Evolutionary conservation across 257 asterid species (phyloP).

Genomic region (Nicotiana undulata): DNA sequence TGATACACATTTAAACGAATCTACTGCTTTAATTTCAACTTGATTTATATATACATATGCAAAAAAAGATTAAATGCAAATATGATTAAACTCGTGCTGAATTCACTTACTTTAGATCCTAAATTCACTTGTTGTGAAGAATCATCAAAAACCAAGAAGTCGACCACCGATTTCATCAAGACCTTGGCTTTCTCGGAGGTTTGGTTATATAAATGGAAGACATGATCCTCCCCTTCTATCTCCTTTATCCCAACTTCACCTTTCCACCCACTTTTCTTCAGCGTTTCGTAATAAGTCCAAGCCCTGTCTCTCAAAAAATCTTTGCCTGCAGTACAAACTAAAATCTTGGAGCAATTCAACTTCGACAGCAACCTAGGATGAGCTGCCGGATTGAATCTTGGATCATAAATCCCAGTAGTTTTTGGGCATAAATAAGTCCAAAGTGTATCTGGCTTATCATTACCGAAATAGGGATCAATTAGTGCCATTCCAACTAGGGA

Average conservation of each 20-base stretch:
- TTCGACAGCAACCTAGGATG: constrained; percentile 35
- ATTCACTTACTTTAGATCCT: neutral
- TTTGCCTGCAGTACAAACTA: constrained; percentile 45
- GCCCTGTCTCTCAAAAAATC: constrained; percentile 48
- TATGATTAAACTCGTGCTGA: neutral
- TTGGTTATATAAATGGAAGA: constrained; percentile 37
- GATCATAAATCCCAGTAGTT: constrained; percentile 33
- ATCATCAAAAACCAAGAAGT: constrained; percentile 12
- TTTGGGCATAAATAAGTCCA: constrained; percentile 31
- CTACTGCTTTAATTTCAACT: neutral
- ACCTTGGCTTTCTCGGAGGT: constrained; percentile 34
- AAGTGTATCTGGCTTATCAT: constrained; percentile 16
- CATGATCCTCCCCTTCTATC: constrained; percentile 54
- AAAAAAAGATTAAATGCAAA: neutral
- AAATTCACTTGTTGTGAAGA: neutral
- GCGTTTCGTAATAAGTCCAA: constrained; percentile 35
- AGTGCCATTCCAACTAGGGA: constrained; percentile 37
- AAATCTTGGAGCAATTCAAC: constrained; percentile 46
- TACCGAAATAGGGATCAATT: constrained; percentile 64
- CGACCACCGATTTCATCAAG: constrained; percentile 27
- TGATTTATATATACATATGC: neutral
- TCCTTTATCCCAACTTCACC: constrained; percentile 55
- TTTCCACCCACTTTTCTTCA: constrained; percentile 64
- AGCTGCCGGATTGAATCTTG: constrained; percentile 54
- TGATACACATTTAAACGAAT: neutral